Evolutionary conservation across 495 filamentous ascomycete genomes (phyloP), one percentile per base, ranked within the genome.

Genomic region (Xylaria curta): DNA sequence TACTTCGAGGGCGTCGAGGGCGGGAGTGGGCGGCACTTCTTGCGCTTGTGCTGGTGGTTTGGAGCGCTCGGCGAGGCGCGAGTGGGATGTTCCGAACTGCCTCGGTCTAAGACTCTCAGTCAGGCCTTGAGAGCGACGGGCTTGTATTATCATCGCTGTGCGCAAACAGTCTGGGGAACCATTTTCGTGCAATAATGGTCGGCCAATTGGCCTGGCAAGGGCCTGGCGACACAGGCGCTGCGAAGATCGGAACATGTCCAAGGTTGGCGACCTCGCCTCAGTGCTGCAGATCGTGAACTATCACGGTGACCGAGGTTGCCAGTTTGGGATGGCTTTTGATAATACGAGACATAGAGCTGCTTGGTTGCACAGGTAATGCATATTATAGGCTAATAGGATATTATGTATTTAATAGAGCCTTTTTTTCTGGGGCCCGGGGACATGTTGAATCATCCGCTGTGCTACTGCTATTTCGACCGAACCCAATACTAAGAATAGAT

Each of bases 41-140:
- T 33, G 26, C 10, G 51, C 47, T 60, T 12, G 61, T 61, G 31
- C 62, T 58, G 65, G 46, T 74, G 24, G 40, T 15, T 73, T 74
- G 46, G 69, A 33, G 46, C 66, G 69, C 13, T 61, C 65, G 71
- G 70, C 49, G 51, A 46, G 68, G 44, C 26, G 64, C 28, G 24
- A 49, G 64, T 24, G 72, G 10, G 75, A 77, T 12, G 36, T 69
- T 3, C 62, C 40, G 70, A 77, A 77, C 47, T 56, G 44, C 36
- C 70, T 60, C 54, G 51, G 53, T 38, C 69, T 67, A 9, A 36
- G 54, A 60, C 15, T 70, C 44, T 17, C 28, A 31, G 61, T 47
- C 21, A 40, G 61, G 4, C 24, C 63, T 51, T 17, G 36, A 51
- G 24, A 53, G 10, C 9, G 51, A 28, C 17, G 53, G 6, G 40